phyloP scores from a whole-genome alignment of 2,329 filamentous ascomycete species.

The Simplicillium sp. region DNA sequence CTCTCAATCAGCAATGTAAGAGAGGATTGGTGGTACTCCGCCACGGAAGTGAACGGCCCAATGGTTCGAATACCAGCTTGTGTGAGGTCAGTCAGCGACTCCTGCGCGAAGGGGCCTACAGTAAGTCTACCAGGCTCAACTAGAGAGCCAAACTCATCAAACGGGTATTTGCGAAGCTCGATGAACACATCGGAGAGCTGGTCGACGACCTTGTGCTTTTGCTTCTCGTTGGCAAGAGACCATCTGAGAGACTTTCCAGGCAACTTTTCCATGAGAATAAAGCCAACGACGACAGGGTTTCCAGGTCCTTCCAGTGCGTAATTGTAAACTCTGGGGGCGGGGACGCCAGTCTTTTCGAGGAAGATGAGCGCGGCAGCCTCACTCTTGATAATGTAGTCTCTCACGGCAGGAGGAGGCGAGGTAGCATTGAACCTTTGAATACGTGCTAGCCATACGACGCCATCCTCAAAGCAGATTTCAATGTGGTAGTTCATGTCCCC shows the following conservation, averaged over 20 bases:
- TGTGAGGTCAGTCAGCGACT: slow-evolving; percentile 24
- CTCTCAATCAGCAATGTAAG: slow-evolving; percentile 25
- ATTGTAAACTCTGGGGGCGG: slow-evolving; percentile 26
- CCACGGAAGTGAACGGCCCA: slow-evolving; percentile 23
- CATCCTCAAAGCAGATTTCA: slow-evolving; percentile 31
- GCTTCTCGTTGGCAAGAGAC: slow-evolving; percentile 19
- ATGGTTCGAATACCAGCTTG: slow-evolving; percentile 16
- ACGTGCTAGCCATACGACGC: slow-evolving; percentile 30
- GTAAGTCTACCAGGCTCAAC: slow-evolving; percentile 13
- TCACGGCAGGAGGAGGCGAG: slow-evolving; percentile 22
- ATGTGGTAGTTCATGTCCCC: slow-evolving; percentile 35
- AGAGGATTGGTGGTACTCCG: slow-evolving; percentile 23
- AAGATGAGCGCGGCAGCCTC: slow-evolving; percentile 32
- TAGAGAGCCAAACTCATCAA: slow-evolving; percentile 25
- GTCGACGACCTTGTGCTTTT: slow-evolving; percentile 22
- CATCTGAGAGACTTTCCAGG: slow-evolving; percentile 25
- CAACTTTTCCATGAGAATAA: slow-evolving; percentile 32
- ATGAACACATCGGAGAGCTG: slow-evolving; percentile 28
- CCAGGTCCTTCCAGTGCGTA: slow-evolving; percentile 17
- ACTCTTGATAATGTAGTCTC: slow-evolving; percentile 26
- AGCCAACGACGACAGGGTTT: slow-evolving; percentile 27
- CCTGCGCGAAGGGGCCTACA: slow-evolving; percentile 25
- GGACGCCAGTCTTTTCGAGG: slow-evolving; percentile 22
- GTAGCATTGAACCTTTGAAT: slow-evolving; percentile 29
- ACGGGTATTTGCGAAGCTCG: slow-evolving; percentile 25